Base-by-base conservation (phyloP, 768 basidiomycete genomes). In the Tephrocybe rancida region DNA sequence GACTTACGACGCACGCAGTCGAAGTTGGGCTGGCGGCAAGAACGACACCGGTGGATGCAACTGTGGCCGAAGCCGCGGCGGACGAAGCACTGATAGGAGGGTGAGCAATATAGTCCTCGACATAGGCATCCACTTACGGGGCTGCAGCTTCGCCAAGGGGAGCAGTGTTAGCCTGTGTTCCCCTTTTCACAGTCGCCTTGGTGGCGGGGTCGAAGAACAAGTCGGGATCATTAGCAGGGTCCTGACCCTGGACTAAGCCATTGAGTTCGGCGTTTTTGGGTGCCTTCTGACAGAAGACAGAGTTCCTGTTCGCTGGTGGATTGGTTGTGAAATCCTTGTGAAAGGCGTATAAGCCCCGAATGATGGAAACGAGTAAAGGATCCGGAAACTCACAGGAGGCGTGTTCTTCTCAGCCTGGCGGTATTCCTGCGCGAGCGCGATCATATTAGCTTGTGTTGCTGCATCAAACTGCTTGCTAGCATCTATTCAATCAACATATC, bases 381-480 rank as follows among this genome's bases (percentile, higher is more conserved):
- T 48, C 24, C 27, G 19, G 59, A 24, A 35, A 56, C 73, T 50
- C 58, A 80, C 81, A 34, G 81, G 81, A 59, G 80, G 80, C 1
- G 82, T 83, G 64, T 85, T 84, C 72, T 82, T 85, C 70, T 84
- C 83, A 0, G 65, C 73, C 57, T 82, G 78, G 42, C 82, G 78
- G 61, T 81, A 82, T 61, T 81, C 76, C 9, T 72, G 57, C 14
- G 82, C 83, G 42, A 83, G 68, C 9, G 73, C 70, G 51, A 84
- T 72, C 81, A 84, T 82, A 45, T 72, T 77, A 4, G 71, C 69
- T 53, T 78, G 75, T 2, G 80, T 83, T 7, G 75, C 67, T 27
- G 66, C 73, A 57, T 83, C 77, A 50, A 83, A 82, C 55, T 83
- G 77, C 58, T 68, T 73, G 61, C 76, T 76, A 2, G 78, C 78